phyloP scores from a whole-genome alignment of 2,329 filamentous ascomycete genomes.

The Cylindrodendrum hubeiense region DNA sequence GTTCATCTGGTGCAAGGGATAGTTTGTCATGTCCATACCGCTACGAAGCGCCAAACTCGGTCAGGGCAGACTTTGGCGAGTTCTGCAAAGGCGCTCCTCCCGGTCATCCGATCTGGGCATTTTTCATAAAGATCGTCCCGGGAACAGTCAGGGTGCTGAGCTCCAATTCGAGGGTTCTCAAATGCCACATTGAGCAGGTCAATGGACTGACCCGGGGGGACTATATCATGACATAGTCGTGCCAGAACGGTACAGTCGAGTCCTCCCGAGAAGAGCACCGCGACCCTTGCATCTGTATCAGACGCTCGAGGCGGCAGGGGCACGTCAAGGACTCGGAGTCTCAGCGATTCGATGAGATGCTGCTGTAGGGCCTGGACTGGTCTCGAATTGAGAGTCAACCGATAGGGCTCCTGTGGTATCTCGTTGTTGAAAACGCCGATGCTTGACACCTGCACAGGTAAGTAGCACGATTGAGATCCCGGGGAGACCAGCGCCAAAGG shows the following conservation, averaged over 20 bases:
- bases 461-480: constrained; percentile 53
- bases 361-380: constrained; percentile 66
- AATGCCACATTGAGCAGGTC: constrained; percentile 97
- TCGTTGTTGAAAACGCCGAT: constrained; percentile 66
- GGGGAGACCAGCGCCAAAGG: constrained; percentile 17
- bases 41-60: constrained; percentile 85
- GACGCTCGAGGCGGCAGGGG: constrained; percentile 64
- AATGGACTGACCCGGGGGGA: constrained; percentile 77
- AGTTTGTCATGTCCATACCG: constrained; percentile 57
- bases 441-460: constrained; percentile 63
- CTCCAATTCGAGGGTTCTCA: constrained; percentile 85
- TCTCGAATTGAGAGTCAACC: constrained; percentile 50
- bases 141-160: constrained; percentile 57
- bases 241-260: constrained; percentile 93
- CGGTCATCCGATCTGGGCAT: constrained; percentile 92
- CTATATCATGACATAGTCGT: constrained; percentile 80
- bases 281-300: constrained; percentile 66
- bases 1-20: background rate
- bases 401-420: constrained; percentile 51
- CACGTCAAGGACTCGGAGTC: constrained; percentile 73
- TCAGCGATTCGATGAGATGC: constrained; percentile 71
- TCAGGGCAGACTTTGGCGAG: constrained; percentile 75
- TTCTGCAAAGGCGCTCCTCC: constrained; percentile 83
- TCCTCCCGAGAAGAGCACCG: constrained; percentile 92
- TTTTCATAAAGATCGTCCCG: constrained; percentile 73